Evolutionary conservation across 805 yeast genomes (phyloP), one percentile per base, ranked within the genome.

Genomic region (Lachancea fermentati): DNA sequence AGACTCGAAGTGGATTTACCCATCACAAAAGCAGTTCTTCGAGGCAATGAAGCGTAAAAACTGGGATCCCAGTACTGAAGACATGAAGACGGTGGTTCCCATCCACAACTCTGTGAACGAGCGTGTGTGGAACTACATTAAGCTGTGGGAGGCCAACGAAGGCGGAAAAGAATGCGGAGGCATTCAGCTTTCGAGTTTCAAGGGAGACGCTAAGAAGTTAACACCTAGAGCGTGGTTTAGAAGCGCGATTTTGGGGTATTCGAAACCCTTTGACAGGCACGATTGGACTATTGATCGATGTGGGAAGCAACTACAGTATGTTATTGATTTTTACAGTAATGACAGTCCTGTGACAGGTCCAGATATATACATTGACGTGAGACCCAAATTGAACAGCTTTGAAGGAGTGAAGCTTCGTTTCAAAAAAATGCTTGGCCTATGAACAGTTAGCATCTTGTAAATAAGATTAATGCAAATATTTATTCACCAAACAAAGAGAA

Each of bases 41-140:
- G 93, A 87, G 43, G 96, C 97, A 7, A 93, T 91, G 97, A 69
- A 76, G 50, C 75, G 97, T 36, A 91, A 91, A 56, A 76, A 85
- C 42, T 86, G 95, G 88, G 72, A 79, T 38, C 96, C 97, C 1
- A 67, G 77, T 8, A 83, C 83, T 0, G 60, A 65, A 5, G 97
- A 89, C 56, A 91, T 91, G 98, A 68, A 76, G 47, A 76, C 91
- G 1, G 86, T 91, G 13, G 95, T 91, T 3, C 97, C 97, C 1
- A 82, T 91, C 32, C 98, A 91, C 60, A 91, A 91, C 56, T 78
- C 85, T 30, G 97, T 91, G 25, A 91, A 91, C 59, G 98, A 91
- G 62, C 67, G 86, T 45, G 95, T 95, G 2, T 91, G 98, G 98
- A 62, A 62, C 39, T 87, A 84, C 56, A 87, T 91, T 25, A 59